Evolutionary conservation across 306 rosid genomes (phyloP).

Genomic region (barrel medic (Medicago truncatula)): DNA sequence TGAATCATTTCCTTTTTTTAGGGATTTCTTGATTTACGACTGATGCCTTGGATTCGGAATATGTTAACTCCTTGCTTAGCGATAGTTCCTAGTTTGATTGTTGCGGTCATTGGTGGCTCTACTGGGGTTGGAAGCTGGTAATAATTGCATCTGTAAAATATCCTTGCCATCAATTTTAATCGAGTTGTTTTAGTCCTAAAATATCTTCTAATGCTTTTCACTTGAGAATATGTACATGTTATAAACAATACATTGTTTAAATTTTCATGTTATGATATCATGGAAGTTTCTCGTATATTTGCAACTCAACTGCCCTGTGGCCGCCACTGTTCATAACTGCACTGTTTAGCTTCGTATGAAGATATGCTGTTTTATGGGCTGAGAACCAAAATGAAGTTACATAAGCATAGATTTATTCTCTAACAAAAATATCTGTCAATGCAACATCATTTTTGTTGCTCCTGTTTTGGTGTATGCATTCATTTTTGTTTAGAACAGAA

Average conservation of each 20-base stretch:
- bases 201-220: conserved; percentile 17
- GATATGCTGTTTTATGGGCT: neutral
- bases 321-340: conserved; percentile 2
- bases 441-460: conserved; percentile 20
- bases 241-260: conserved; percentile 15
- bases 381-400: neutral
- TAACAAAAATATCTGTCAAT: neutral
- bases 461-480: conserved; percentile 22
- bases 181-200: conserved; percentile 9
- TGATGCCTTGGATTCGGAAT: conserved; percentile 87
- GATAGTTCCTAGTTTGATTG: conserved; percentile 90
- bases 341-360: conserved; percentile 12
- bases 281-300: conserved; percentile 26
- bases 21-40: conserved; percentile 92
- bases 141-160: conserved; percentile 89
- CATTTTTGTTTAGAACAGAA: conserved; percentile 4
- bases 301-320: conserved; percentile 7
- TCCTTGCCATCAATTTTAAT: conserved; percentile 26
- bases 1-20: conserved; percentile 38
- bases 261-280: neutral
- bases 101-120: conserved; percentile 89
- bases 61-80: conserved; percentile 88
- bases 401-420: conserved; percentile 15
- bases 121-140: conserved; percentile 88
- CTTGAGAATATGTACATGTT: neutral